These are phyloP conservation scores for Megacollybia platyphylla DNA, from an alignment of 1,284 basidiomycete genomes.

Conservation along the genomic window DNA sequence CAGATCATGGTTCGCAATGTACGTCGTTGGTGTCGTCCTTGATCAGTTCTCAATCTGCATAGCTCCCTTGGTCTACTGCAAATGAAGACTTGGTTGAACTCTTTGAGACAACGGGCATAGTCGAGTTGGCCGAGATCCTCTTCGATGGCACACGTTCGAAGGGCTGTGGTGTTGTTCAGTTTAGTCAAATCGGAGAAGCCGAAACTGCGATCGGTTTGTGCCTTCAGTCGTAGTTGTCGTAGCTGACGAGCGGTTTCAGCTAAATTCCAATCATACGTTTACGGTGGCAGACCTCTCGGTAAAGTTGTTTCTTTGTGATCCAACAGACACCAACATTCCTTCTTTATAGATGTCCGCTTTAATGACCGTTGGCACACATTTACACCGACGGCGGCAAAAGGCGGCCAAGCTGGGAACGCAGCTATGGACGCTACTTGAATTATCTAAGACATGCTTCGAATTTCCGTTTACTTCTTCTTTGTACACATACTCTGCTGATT, in stretches of 20 bases:
- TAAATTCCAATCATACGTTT: slow-evolving; percentile 87
- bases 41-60: slow-evolving; percentile 2
- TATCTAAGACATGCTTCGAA: not conserved
- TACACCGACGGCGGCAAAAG: slow-evolving; percentile 72
- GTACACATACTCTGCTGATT: too few species aligned
- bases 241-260: slow-evolving; percentile 25
- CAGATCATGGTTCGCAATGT: slow-evolving; percentile 98
- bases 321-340: slow-evolving; percentile 3
- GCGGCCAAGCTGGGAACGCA: slow-evolving; percentile 56
- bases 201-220: slow-evolving; percentile 80
- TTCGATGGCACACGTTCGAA: slow-evolving; percentile 86
- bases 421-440: slow-evolving; percentile 24
- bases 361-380: slow-evolving; percentile 91
- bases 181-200: slow-evolving; percentile 78
- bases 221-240: not conserved
- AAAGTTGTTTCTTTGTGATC: slow-evolving; percentile 13
- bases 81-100: slow-evolving; percentile 97
- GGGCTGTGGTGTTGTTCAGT: slow-evolving; percentile 92
- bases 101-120: slow-evolving; percentile 94
- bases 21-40: slow-evolving; percentile 22
- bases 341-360: slow-evolving; percentile 67
- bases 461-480: not conserved
- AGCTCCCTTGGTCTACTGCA: slow-evolving; percentile 98
- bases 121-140: slow-evolving; percentile 88
- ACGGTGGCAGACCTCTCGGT: slow-evolving; percentile 82